A percentile compares a stretch with the other conserved stretches of the same genome.
Conservation (phyloP, 1,139 yeast species). For the Candida neerlandica region DNA sequence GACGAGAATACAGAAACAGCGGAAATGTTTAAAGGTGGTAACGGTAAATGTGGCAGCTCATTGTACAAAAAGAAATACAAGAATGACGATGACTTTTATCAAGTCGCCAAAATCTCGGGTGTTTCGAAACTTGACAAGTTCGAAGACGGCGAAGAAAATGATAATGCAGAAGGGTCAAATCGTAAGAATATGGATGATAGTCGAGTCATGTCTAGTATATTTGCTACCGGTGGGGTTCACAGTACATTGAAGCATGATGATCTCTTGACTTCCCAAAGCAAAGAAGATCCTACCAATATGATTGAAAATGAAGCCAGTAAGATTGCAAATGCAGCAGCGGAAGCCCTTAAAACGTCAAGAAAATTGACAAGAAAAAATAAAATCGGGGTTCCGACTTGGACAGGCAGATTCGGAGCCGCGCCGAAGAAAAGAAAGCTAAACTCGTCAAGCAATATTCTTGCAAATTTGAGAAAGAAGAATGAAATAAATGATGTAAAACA, state of each 20-base stretch:
- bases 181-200: slow-evolving; percentile 40
- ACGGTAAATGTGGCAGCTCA: slow-evolving; percentile 40
- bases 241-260: slow-evolving; percentile 81
- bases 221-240: slow-evolving; percentile 73
- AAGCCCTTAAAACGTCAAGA: slow-evolving; percentile 70
- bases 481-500: slow-evolving; percentile 23
- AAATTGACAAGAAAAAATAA: slow-evolving; percentile 61
- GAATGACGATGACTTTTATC: slow-evolving; percentile 57
- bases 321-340: slow-evolving; percentile 77
- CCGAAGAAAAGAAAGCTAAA: slow-evolving; percentile 19
- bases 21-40: slow-evolving; percentile 56
- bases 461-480: slow-evolving; percentile 27
- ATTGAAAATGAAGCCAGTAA: slow-evolving; percentile 76
- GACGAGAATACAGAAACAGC: slow-evolving; percentile 70
- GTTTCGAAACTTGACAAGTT: slow-evolving; percentile 55
- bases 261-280: slow-evolving; percentile 57
- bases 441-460: slow-evolving; percentile 35
- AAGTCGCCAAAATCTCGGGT: slow-evolving; percentile 56
- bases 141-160: slow-evolving; percentile 44
- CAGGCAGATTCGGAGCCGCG: slow-evolving; percentile 80
- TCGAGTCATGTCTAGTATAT: slow-evolving; percentile 72
- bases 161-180: slow-evolving; percentile 17
- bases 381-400: slow-evolving; percentile 93
- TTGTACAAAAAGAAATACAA: slow-evolving; percentile 28
- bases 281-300: slow-evolving; percentile 44